phyloP scores from a whole-genome alignment of 306 rosid genomes.

The Urtica urens region DNA sequence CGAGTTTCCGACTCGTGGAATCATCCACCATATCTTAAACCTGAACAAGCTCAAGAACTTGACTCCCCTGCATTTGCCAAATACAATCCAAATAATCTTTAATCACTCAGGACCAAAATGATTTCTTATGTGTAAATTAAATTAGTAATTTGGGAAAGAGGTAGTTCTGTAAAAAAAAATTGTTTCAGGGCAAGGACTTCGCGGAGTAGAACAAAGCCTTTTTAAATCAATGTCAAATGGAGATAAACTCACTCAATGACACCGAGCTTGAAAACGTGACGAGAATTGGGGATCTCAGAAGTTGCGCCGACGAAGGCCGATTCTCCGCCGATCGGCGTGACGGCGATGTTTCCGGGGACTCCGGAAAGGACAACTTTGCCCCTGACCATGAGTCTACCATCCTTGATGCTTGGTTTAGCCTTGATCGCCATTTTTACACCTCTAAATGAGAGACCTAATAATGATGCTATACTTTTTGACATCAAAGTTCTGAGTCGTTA shows the following conservation, averaged over 20 bases:
- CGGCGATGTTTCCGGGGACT: conserved; percentile 38
- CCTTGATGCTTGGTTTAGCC: conserved; percentile 27
- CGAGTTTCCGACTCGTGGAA: conserved; percentile 37
- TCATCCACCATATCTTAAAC: conserved; percentile 78
- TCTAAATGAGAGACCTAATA: background rate
- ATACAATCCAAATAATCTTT: background rate
- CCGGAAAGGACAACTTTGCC: conserved; percentile 27
- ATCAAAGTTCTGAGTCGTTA: no score
- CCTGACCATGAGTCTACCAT: conserved; percentile 35
- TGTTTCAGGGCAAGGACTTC: no score
- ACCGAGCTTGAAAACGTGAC: conserved; percentile 52
- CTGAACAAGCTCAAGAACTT: conserved; percentile 47
- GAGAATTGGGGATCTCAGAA: conserved; percentile 24
- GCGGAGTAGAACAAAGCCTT: no score
- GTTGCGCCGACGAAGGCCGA: conserved; percentile 58
- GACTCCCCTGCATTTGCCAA: conserved; percentile 33
- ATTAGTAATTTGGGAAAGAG: no score
- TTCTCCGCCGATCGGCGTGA: conserved; percentile 23
- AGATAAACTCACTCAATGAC: conserved; percentile 32
- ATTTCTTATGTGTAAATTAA: no score
- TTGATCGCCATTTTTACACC: conserved; percentile 40
- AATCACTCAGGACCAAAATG: no score
- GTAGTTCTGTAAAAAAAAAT: no score
- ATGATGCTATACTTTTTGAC: no score
- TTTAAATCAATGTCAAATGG: no score